Base-by-base conservation (phyloP, 140 eudicot species). In the Artemisia princeps region DNA sequence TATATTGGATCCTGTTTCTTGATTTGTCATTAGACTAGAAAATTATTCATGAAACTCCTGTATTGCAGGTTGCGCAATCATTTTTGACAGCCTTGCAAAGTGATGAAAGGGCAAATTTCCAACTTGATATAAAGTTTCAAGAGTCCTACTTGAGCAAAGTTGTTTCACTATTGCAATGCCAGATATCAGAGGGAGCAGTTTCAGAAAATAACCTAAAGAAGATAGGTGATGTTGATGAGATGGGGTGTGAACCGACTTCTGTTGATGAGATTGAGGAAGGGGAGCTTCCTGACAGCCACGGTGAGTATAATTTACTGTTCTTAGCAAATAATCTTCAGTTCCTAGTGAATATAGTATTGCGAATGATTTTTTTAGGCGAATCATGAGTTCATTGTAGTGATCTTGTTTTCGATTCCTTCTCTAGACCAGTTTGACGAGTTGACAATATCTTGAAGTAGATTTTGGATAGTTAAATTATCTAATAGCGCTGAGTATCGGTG, bases 101-200 rank as follows among this genome's bases (percentile, higher is more conserved):
- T 77, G 98, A 92, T 72, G 98, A 92, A 73, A 85, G 98, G 86
- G 96, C 89, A 37, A 83, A 85, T 57, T 88, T 85, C 81, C 98
- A 88, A 69, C 92, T 92, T 56, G 98, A 92, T 82, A 95, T 85
- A 74, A 92, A 88, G 78, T 92, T 92, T 80, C 98, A 92, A 76
- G 98, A 92, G 79, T 88, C 87, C 40, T 92, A 92, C 79, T 78
- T 92, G 80, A 79, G 78, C 52, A 92, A 88, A 82, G 96, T 92
- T 69, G 98, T 85, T 60, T 60, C 89, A 56, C 84, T 92, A 62
- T 78, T 92, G 78, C 95, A 88, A 76, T 92, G 98, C 72, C 87
- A 87, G 49, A 75, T 92, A 60, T 79, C 95, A 2, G 98, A 92
- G 74, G 98, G 98, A 69, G 89, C 96, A 45, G 89, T 77, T 69